Base-by-base conservation (phyloP, 768 basidiomycete species). In the Holtermanniella nyarrowii region DNA sequence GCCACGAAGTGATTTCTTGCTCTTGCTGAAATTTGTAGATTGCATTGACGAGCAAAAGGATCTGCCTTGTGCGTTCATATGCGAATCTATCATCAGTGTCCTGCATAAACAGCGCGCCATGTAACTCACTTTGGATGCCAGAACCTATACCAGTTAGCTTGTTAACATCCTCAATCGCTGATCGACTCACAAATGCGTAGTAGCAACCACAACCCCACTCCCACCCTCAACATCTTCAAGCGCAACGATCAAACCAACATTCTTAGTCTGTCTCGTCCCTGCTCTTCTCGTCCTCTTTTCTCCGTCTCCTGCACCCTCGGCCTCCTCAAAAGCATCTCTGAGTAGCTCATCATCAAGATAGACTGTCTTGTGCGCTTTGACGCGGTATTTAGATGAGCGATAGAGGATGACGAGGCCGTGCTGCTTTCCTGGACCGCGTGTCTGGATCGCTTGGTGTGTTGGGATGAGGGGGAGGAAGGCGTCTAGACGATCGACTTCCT, bases 401-500 rank as follows among this genome's bases (percentile, higher is more conserved):
- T 80, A 89, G 0, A 84, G 81, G 53, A 95, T 80, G 48, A 93
- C 79, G 66, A 86, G 85, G 1, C 90, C 90, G 57, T 96, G 90
- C 43, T 78, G 79, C 73, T 96, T 96, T 5, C 73, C 72, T 18
- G 78, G 81, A 10, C 87, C 89, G 27, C 79, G 75, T 5, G 80
- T 82, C 69, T 81, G 84, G 46, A 80, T 77, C 63, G 80, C 72
- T 7, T 74, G 70, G 67, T 89, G 90, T 12, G 74, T 66, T 42
- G 83, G 77, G 5, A 93, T 76, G 20, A 76, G 73, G 1, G 86
- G 85, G 20, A 83, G 69, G 18, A 91, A 74, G 58, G 80, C 83
- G 27, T 84, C 81, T 22, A 89, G 74, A 37, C 82, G 77, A 63
- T 93, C 91, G 5, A 89, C 88, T 76, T 96, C 90, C 88, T 95